Evolutionary conservation across 768 basidiomycete genomes (phyloP).

Genomic region (Pleurotus platypus): DNA sequence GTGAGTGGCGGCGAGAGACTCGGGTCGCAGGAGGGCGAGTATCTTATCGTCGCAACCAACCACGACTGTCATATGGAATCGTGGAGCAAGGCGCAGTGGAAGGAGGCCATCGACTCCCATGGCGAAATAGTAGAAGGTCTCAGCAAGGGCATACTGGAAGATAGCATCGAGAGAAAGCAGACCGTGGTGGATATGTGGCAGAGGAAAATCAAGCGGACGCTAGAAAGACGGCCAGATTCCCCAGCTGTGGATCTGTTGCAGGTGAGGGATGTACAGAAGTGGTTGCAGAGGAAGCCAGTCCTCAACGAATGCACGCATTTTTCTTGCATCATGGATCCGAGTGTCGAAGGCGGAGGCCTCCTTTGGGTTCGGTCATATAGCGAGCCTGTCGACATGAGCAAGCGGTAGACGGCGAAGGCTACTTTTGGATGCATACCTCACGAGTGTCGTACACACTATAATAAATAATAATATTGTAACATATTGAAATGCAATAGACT

Average conservation of each 20-base stretch:
- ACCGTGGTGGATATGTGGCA: conserved; percentile 21
- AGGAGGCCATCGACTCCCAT: conserved; percentile 12
- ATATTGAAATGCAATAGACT: neutral
- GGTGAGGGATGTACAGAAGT: conserved; percentile 20
- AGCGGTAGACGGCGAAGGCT: neutral
- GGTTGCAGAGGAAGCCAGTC: conserved; percentile 30
- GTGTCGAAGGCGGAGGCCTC: conserved; percentile 28
- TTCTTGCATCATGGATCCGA: conserved; percentile 36
- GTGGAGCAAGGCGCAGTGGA: conserved; percentile 17
- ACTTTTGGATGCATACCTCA: no score
- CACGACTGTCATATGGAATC: conserved; percentile 28
- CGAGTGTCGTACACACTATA: no score
- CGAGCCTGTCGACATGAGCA: conserved; percentile 14
- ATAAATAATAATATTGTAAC: neutral
- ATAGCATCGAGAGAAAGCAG: conserved; percentile 29
- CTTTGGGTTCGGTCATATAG: conserved; percentile 28
- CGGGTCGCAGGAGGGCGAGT: conserved; percentile 10
- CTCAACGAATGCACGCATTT: conserved; percentile 33
- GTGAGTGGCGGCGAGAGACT: neutral
- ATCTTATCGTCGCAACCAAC: conserved; percentile 31
- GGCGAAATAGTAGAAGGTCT: conserved; percentile 10
- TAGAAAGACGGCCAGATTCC: neutral
- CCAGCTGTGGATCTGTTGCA: conserved; percentile 5
- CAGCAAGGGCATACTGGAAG: conserved; percentile 19
- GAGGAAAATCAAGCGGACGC: conserved; percentile 1